phyloP scores from a whole-genome alignment of 148 eudicot genomes.

The Rhododendron vialii region DNA sequence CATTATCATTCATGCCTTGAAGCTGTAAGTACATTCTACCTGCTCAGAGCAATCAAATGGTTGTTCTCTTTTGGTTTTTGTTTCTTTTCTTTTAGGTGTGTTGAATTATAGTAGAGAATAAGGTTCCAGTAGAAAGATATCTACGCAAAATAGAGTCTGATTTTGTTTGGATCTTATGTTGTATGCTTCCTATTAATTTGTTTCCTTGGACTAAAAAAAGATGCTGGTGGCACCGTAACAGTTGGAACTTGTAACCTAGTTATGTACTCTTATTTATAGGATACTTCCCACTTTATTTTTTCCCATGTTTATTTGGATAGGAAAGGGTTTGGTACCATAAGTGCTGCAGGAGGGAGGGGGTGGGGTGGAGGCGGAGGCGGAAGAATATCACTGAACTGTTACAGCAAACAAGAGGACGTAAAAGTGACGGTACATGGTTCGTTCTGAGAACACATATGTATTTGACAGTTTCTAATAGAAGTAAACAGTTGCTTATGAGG shows the following conservation, averaged over 20 bases:
- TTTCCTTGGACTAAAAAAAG: not conserved
- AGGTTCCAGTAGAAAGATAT: not conserved
- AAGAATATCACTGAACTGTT: conserved; percentile 49
- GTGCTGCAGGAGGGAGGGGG: conserved; percentile 81
- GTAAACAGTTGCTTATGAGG: not conserved
- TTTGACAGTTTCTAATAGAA: conserved; percentile 12
- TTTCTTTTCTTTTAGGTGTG: not conserved
- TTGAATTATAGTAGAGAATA: not conserved
- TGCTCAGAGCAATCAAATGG: not conserved
- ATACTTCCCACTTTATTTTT: not conserved
- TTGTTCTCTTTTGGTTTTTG: not conserved
- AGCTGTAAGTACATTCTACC: conserved; percentile 49
- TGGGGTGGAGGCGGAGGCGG: conserved; percentile 84
- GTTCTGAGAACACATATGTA: conserved; percentile 20
- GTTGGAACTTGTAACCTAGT: not conserved
- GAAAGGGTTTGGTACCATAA: conserved; percentile 65
- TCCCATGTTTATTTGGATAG: conserved; percentile 27
- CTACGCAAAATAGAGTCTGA: not conserved
- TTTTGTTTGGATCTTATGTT: not conserved
- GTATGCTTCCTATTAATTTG: not conserved
- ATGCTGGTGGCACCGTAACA: too few species aligned
- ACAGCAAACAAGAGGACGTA: conserved; percentile 73
- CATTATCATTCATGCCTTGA: conserved; percentile 52
- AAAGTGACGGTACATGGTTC: conserved; percentile 66
- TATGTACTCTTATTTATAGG: not conserved